A percentile compares a stretch with the other conserved stretches of the same genome.
phyloP scores from a whole-genome alignment of 1,139 yeast species.

The Kodamaea arcana region DNA sequence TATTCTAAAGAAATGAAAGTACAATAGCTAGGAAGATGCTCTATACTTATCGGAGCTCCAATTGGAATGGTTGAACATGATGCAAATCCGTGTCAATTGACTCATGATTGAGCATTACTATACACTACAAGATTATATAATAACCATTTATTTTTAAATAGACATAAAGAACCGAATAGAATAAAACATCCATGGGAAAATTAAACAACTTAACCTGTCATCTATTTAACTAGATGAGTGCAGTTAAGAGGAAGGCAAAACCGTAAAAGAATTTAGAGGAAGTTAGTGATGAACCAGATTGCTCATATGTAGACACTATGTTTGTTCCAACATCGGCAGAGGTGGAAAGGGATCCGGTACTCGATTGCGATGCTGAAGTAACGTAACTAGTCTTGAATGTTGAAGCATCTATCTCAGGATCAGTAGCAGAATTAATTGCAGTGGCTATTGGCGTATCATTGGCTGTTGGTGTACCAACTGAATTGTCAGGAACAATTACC shows the following conservation, averaged over 20 bases:
- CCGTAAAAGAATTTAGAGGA: slow-evolving; percentile 3
- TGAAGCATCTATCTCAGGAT: background rate
- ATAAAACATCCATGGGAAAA: too few species aligned
- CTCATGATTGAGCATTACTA: background rate
- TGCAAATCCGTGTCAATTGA: background rate
- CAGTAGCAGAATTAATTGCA: background rate
- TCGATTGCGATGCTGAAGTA: background rate
- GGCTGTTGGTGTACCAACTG: background rate
- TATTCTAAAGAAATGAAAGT: too few species aligned
- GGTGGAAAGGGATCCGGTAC: background rate
- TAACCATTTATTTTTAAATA: background rate
- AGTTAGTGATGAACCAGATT: slow-evolving; percentile 1
- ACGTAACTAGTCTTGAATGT: background rate
- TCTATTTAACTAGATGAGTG: slow-evolving; percentile 2
- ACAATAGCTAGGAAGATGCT: too few species aligned
- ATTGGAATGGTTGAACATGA: too few species aligned
- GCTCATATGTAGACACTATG: slow-evolving; percentile 2
- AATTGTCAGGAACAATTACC: background rate
- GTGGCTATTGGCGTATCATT: background rate
- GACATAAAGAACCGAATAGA: background rate
- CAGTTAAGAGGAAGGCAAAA: slow-evolving; percentile 3
- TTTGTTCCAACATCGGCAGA: slow-evolving; percentile 2
- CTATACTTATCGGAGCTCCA: too few species aligned
- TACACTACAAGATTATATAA: background rate
- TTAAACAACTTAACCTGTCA: too few species aligned